Evolutionary conservation across 176 grass and related monocot species (phyloP), one percentile per base, ranked within the genome.

Genomic region (Juncus effusus): DNA sequence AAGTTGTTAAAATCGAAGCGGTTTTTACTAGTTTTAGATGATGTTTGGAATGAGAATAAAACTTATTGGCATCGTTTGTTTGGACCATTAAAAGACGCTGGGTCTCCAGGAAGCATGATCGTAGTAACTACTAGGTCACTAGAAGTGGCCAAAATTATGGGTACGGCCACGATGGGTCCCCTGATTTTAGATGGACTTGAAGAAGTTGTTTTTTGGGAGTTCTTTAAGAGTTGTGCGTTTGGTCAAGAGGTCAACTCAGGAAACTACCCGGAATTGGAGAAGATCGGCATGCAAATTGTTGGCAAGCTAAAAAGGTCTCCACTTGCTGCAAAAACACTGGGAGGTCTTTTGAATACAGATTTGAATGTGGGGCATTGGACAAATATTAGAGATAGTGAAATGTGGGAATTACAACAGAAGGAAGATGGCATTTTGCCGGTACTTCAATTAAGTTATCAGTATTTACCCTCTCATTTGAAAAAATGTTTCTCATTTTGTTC

Each of bases 11-110:
- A 2, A 10, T 16, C 38, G 5, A 49, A 41, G 4, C 62, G 52
- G 14, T 76, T 82, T 63, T 54, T 82, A 0, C 12, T 82, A 4
- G 72, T 76, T 4, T 10, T 76, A 3, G 79, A 82, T 51, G 79
- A 76, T 63, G 72, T 82, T 4, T 76, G 79, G 72, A 72, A n/a
- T 16, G 63, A 62, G 15, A 45, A 49, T 2, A 16, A 2, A 5
- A 36, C 7, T 3, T 6, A 69, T 40, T 75, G 78, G 78, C 7
- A 75, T 1, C 9, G 19, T 2, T 39, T 78, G 3, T 0, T 19
- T 1, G 40, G 38, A 19, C 38, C 63, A 19, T 51, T 68, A 35
- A 61, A 12, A 60, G 19, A 28, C 0, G 19, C 19, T 28, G 75
- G 63, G 9, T 13, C 5, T 57, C 5, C 11, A 39, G 75, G 75